These are phyloP conservation scores for Centella asiatica DNA, from an alignment of 129 eudicot species.

Conservation along the genomic window DNA sequence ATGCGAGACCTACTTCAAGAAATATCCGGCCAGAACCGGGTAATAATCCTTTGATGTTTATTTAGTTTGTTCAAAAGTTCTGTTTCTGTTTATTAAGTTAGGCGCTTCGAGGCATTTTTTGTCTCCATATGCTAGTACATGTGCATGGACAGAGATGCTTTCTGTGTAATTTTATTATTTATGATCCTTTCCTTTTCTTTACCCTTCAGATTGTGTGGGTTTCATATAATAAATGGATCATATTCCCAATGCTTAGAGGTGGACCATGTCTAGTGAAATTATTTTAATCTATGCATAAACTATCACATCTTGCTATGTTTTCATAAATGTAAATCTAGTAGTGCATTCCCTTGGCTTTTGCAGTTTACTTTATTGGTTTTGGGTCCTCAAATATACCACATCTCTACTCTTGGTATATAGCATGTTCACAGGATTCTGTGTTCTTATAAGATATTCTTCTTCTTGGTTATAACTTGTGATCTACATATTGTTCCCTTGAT, in stretches of 20 bases:
- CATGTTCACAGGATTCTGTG: no score
- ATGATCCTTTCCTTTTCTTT: no score
- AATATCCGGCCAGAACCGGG: constrained; percentile 82
- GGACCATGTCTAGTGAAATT: background rate
- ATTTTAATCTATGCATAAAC: background rate
- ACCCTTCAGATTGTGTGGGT: background rate
- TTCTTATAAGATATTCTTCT: no score
- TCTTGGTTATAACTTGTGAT: no score
- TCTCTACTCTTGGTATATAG: background rate
- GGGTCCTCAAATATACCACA: background rate
- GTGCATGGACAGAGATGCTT: background rate
- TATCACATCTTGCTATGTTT: background rate
- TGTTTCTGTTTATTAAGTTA: background rate
- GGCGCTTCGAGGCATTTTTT: background rate
- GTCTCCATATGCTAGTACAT: background rate
- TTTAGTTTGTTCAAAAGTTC: constrained; percentile 3
- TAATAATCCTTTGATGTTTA: constrained; percentile 19
- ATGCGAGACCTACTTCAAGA: constrained; percentile 97
- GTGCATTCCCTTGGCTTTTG: no score
- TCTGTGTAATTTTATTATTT: background rate
- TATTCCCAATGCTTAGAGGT: background rate
- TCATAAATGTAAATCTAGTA: no score
- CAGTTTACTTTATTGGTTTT: background rate
- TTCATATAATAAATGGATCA: background rate
- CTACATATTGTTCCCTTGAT: background rate